These are phyloP conservation scores for Pyrrhoderma lamaoense DNA, from an alignment of 1,284 basidiomycete species.

Conservation along the genomic window DNA sequence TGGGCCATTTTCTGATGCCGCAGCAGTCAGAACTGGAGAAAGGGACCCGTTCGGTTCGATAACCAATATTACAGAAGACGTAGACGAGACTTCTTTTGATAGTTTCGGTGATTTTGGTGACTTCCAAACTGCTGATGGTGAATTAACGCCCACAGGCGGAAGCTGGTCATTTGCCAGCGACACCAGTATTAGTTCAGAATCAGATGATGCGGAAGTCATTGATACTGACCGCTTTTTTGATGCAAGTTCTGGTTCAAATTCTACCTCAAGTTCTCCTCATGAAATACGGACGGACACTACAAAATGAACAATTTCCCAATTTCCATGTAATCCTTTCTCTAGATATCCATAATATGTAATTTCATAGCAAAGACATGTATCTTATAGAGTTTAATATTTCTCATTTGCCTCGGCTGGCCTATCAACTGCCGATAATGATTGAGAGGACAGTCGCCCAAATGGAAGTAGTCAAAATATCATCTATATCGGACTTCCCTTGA, in stretches of 20 bases:
- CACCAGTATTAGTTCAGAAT: slow-evolving; percentile 30
- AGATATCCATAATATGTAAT: not conserved
- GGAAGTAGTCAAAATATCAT: no score
- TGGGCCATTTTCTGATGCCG: slow-evolving; percentile 68
- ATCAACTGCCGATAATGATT: no score
- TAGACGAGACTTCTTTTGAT: slow-evolving; percentile 56
- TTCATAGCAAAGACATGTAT: not conserved
- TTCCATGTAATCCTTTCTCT: not conserved
- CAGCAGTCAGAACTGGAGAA: slow-evolving; percentile 41
- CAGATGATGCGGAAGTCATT: slow-evolving; percentile 17
- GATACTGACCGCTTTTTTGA: slow-evolving; percentile 1
- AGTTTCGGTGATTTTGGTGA: slow-evolving; percentile 73
- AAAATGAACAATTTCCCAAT: slow-evolving; percentile 1
- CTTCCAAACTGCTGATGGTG: slow-evolving; percentile 59
- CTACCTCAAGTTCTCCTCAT: slow-evolving; percentile 8
- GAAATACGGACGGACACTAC: slow-evolving; percentile 14
- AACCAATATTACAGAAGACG: slow-evolving; percentile 39
- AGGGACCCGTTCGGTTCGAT: slow-evolving; percentile 34
- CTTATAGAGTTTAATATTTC: slow-evolving; percentile 3
- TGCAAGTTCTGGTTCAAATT: not conserved
- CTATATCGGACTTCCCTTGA: no score
- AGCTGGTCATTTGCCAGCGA: slow-evolving; percentile 58
- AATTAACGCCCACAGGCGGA: slow-evolving; percentile 54
- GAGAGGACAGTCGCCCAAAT: no score
- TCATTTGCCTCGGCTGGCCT: not conserved